Evolutionary conservation across 495 filamentous ascomycete species (phyloP).

Genomic region (Penicillium coprophilum): DNA sequence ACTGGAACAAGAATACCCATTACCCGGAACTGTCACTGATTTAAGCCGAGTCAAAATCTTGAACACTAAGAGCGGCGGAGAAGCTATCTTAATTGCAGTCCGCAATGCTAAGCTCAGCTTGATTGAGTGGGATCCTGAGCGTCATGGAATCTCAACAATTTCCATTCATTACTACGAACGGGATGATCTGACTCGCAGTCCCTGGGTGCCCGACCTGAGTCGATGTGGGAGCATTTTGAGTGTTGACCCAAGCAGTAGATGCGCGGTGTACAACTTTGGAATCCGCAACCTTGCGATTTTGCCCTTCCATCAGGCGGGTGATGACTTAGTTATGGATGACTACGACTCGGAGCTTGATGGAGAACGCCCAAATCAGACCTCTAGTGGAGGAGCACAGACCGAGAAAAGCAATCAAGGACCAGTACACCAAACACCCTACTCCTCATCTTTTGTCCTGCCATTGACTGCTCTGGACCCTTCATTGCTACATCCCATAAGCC

Average conservation of each 20-base stretch:
- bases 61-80: constrained; percentile 72
- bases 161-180: constrained; percentile 98
- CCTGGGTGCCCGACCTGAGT: constrained; percentile 69
- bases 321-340: constrained; percentile 89
- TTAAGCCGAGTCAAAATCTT: constrained; percentile 71
- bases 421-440: constrained; percentile 71
- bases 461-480: constrained; percentile 83
- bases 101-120: constrained; percentile 89
- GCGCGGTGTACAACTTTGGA: constrained; percentile 91
- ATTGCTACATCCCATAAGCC: constrained; percentile 81
- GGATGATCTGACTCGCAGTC: constrained; percentile 75
- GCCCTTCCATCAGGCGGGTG: constrained; percentile 80
- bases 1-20: constrained; percentile 75
- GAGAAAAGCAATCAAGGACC: constrained; percentile 52
- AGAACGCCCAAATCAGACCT: constrained; percentile 29
- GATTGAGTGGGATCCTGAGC: constrained; percentile 90
- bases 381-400: constrained; percentile 9
- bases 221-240: constrained; percentile 74
- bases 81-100: constrained; percentile 79
- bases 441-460: constrained; percentile 86
- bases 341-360: constrained; percentile 79
- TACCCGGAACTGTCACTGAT: constrained; percentile 80
- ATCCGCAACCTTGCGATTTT: constrained; percentile 84
- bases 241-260: constrained; percentile 88
- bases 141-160: constrained; percentile 73